phyloP scores from a whole-genome alignment of 768 basidiomycete species.

The Mycena rosella region DNA sequence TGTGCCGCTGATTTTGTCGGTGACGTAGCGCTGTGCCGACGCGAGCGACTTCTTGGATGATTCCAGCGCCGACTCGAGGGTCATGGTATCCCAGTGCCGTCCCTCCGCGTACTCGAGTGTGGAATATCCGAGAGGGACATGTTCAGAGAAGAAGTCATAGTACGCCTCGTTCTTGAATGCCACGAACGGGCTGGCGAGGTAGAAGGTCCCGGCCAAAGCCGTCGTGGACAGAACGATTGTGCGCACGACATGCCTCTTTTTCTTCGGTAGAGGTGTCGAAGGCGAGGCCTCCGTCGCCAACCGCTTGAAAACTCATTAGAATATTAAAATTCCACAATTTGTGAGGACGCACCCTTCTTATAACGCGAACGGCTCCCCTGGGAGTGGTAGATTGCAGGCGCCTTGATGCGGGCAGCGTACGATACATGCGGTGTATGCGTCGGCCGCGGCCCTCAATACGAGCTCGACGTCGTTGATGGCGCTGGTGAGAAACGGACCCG shows the following conservation, averaged over 20 bases:
- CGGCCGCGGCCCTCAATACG: slow-evolving; percentile 28
- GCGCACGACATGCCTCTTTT: slow-evolving; percentile 68
- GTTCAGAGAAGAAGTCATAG: slow-evolving; percentile 87
- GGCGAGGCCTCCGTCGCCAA: slow-evolving; percentile 69
- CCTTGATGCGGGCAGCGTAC: slow-evolving; percentile 69
- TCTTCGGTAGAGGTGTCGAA: slow-evolving; percentile 55
- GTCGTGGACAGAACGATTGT: slow-evolving; percentile 77
- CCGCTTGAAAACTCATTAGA: slow-evolving; percentile 56
- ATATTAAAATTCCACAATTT: neutral
- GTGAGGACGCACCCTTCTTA: slow-evolving; percentile 62
- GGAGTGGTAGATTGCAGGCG: slow-evolving; percentile 59
- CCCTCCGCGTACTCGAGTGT: slow-evolving; percentile 88
- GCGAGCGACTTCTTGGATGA: slow-evolving; percentile 63
- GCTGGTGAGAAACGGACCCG: neutral
- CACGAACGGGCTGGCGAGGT: slow-evolving; percentile 83
- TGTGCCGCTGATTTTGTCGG: slow-evolving; percentile 62
- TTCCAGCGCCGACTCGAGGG: slow-evolving; percentile 69
- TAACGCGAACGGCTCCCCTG: slow-evolving; percentile 63
- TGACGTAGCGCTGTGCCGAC: slow-evolving; percentile 64
- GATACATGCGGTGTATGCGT: slow-evolving; percentile 60
- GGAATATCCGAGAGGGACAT: slow-evolving; percentile 81
- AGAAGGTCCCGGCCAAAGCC: slow-evolving; percentile 80
- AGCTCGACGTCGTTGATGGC: slow-evolving; percentile 25
- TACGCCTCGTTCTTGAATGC: slow-evolving; percentile 84
- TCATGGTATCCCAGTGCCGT: slow-evolving; percentile 83